Evolutionary conservation across 371 early-diverging fungal species (phyloP).

Genomic region (Apophysomyces trapeziformis): DNA sequence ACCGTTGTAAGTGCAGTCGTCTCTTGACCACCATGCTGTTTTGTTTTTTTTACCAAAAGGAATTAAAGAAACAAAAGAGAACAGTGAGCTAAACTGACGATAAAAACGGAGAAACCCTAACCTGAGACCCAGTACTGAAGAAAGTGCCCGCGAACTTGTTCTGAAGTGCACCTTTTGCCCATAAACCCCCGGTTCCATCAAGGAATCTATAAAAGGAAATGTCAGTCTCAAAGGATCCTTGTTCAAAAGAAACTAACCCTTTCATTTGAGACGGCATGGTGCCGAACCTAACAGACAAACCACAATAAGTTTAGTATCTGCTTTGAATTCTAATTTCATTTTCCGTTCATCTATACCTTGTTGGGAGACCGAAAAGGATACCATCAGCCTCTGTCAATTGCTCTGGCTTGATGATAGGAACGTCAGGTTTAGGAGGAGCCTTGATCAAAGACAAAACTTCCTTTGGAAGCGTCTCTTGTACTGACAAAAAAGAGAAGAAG

Average conservation of each 20-base stretch:
- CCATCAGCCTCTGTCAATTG: constrained; percentile 69
- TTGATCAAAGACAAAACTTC: constrained; percentile 6
- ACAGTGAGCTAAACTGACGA: too few relatives aligned
- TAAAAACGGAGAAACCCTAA: constrained; percentile 4
- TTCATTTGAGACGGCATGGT: constrained; percentile 41
- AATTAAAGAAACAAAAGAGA: too few relatives aligned
- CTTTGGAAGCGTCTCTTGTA: constrained; percentile 15
- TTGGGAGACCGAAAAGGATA: constrained; percentile 71
- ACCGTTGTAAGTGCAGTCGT: constrained; percentile 65
- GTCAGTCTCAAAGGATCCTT: neutral
- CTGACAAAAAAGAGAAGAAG: neutral
- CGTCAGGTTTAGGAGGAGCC: constrained; percentile 36
- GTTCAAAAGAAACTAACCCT: constrained; percentile 22
- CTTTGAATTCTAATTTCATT: neutral
- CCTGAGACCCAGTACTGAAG: constrained; percentile 62
- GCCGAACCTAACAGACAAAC: constrained; percentile 27
- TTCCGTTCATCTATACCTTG: constrained; percentile 23
- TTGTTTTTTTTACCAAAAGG: neutral
- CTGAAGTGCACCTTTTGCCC: constrained; percentile 54
- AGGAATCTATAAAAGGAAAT: constrained; percentile 36
- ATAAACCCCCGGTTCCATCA: constrained; percentile 73
- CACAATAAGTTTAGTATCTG: neutral
- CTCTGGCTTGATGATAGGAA: constrained; percentile 57
- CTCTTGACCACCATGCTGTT: constrained; percentile 64
- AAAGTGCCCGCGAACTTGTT: constrained; percentile 68